Base-by-base conservation (phyloP, 768 basidiomycete species). In the Mycena olivaceomarginata region DNA sequence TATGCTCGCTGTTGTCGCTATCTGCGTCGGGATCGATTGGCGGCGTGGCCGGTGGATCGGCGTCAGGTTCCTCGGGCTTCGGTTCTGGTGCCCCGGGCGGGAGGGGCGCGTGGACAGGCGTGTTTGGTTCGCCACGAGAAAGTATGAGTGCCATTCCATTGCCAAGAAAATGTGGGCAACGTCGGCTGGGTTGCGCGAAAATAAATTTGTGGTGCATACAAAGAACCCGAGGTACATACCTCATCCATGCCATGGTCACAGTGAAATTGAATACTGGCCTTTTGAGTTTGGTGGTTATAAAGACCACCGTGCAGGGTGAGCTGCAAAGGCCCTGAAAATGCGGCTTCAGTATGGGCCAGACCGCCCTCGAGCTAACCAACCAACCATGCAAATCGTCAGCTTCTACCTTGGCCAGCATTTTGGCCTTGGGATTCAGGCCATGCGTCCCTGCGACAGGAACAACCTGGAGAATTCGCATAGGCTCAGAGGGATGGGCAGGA, bases 401-500 rank as follows among this genome's bases (percentile, higher is more conserved):
- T 11, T 66, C 45, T 8, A 74, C 74, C 37, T 79, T 77, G 67
- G 67, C 60, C 39, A 77, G 73, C 65, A 67, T 43, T 71, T 77
- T 81, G 13, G 81, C 82, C 71, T 72, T 84, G 18, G 81, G 83
- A 20, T 70, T 71, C 2, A 82, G 62, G 40, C 75, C 77, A 5
- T 37, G 51, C 18, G 51, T 74, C 1, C 78, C 74, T 5, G 82
- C 84, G 12, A 86, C 80, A 12, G 86, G 85, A 18, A 87, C 65
- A 46, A 87, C 84, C 81, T 86, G 85, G 10, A 86, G 76, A 31
- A 86, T 83, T 22, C 85, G 80, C 9, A 75, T 25, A 22, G 86
- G 85, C 59, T 85, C 86, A 11, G 84, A 85, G 43, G 83, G 84
- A 74, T 85, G 84, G 11, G 82, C 79, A 45, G 85, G 85, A 7